Conservation (phyloP, 2,329 filamentous ascomycete genomes). For the Hymenoscyphus fraxineus region DNA sequence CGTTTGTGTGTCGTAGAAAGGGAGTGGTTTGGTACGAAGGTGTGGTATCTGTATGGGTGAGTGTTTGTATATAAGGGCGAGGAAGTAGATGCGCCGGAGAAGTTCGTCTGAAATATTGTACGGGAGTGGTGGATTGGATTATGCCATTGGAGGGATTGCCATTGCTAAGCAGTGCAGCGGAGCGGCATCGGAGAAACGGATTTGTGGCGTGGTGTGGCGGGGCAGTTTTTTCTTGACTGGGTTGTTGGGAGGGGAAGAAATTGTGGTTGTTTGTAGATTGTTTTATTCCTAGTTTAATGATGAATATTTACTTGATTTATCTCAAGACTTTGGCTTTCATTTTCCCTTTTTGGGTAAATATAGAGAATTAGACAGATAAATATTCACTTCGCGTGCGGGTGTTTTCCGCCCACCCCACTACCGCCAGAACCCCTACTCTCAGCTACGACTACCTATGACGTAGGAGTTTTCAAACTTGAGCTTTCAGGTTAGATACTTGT, state of each 20-base stretch:
- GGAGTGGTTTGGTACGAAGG: background rate
- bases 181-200: background rate
- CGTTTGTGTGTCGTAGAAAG: background rate
- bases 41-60: no score
- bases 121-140: background rate
- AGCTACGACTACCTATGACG: background rate
- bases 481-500: background rate
- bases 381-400: no score
- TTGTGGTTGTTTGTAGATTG: no score
- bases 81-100: background rate
- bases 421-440: background rate
- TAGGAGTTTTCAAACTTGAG: background rate
- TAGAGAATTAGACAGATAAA: background rate
- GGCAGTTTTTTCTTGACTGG: background rate
- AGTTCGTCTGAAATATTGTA: background rate
- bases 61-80: background rate
- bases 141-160: background rate
- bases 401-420: no score
- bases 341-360: background rate
- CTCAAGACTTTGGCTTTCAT: background rate
- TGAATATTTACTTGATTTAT: no score
- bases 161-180: background rate
- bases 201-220: background rate
- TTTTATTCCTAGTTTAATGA: no score
- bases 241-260: background rate